Evolutionary conservation across 2,329 filamentous ascomycete species (phyloP).

Genomic region (Talaromyces piceae): DNA sequence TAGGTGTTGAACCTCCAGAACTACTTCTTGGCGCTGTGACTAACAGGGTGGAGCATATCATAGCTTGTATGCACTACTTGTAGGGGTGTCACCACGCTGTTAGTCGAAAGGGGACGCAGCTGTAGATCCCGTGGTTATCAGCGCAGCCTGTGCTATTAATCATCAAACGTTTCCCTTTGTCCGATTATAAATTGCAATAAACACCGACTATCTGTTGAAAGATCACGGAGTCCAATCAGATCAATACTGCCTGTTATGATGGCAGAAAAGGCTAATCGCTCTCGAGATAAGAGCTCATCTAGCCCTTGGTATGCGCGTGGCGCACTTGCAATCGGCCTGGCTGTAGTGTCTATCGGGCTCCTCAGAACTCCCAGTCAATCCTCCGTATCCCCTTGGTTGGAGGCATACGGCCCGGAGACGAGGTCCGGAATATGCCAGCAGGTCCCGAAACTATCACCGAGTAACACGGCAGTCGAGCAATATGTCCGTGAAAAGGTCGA

Average conservation of each 20-base stretch:
- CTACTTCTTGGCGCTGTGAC: no score
- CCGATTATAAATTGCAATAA: no score
- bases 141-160: not conserved
- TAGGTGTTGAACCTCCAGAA: no score
- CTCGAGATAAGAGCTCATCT: constrained; percentile 1
- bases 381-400: constrained; percentile 1
- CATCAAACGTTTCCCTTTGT: no score
- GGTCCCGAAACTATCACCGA: constrained; percentile 14
- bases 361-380: not conserved
- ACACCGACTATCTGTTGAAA: no score
- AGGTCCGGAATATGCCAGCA: constrained; percentile 13
- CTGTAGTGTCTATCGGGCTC: not conserved
- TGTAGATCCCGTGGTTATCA: no score
- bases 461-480: constrained; percentile 9
- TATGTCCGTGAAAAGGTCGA: constrained; percentile 2
- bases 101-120: no score
- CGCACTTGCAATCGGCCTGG: not conserved
- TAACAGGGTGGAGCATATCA: no score
- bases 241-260: not conserved
- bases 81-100: no score
- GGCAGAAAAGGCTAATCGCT: not conserved
- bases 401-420: constrained; percentile 5
- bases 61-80: no score
- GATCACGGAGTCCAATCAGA: not conserved
- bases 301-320: not conserved